Evolutionary conservation across 1,139 yeast genomes (phyloP), one percentile per base, ranked within the genome.

Genomic region (Lodderomyces margitis): DNA sequence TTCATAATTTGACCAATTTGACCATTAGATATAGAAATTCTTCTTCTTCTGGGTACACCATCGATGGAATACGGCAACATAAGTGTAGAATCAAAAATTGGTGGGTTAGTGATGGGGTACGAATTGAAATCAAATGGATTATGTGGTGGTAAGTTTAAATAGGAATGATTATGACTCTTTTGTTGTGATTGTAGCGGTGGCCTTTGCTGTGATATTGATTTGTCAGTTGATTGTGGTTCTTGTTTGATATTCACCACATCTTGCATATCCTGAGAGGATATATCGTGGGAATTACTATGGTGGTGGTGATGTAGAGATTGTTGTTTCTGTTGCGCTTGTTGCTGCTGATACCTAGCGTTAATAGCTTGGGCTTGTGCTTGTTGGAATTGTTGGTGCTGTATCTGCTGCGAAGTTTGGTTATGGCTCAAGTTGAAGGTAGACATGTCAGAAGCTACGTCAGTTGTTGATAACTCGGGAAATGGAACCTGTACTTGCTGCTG

Each of bases 1-100:
- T 61, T 71, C 28, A 79, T 66, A 31, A 80, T 75, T 56, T 84
- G 91, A 36, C 87, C 85, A 50, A 84, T 83, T 56, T 83, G 92
- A 51, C 92, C 92, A 60, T 83, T 83, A 11, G 89, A 82, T 39
- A 84, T 83, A 34, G 91, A 83, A 5, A 84, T 78, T 49, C 78
- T 62, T 52, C 91, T 67, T 55, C 89, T 70, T 44, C 83, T 66
- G 6, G 69, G 72, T 10, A 61, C 60, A 0, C 78, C 77, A 31
- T 73, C 74, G 42, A 50, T 65, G 44, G 56, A 56, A 53, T 59
- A 70, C 39, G 74, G 61, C 21, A 73, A 58, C 51, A 68, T 65
- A 64, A 76, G 62, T 3, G 80, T 69, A 35, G 76, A 71, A 54
- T 81, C 85, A 52, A 79, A 77, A 32, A 81, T 67, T 4, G 86